phyloP scores from a whole-genome alignment of 768 basidiomycete species.

The Saitozyma podzolica region DNA sequence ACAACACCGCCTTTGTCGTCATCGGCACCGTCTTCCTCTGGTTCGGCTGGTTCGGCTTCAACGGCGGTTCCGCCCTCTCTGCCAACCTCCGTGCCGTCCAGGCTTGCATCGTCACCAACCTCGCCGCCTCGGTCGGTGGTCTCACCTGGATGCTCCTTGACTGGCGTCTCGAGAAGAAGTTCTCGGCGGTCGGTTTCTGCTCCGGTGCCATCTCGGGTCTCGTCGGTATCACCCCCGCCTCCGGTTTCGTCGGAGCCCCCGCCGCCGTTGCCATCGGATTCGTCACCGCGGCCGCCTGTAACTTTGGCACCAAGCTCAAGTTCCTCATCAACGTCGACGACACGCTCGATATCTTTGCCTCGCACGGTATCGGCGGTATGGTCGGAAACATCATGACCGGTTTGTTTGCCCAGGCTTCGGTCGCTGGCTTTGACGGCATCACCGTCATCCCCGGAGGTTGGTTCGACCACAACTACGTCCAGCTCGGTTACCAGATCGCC shows the following conservation, averaged over 20 bases:
- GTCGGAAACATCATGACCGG: slow-evolving; percentile 61
- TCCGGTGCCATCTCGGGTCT: slow-evolving; percentile 80
- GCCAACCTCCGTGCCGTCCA: slow-evolving; percentile 83
- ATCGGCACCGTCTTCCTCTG: slow-evolving; percentile 82
- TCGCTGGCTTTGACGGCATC: slow-evolving; percentile 70
- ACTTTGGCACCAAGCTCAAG: slow-evolving; percentile 80
- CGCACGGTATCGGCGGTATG: slow-evolving; percentile 83
- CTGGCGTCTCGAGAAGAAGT: slow-evolving; percentile 75
- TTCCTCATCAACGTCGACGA: slow-evolving; percentile 71
- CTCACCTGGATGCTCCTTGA: slow-evolving; percentile 76
- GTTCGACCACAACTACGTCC: slow-evolving; percentile 66
- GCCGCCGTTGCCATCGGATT: slow-evolving; percentile 70
- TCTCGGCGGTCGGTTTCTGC: slow-evolving; percentile 89
- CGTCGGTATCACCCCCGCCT: slow-evolving; percentile 86
- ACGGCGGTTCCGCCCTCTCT: slow-evolving; percentile 77
- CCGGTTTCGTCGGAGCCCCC: slow-evolving; percentile 70
- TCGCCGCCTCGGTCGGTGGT: slow-evolving; percentile 73
- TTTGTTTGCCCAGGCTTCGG: slow-evolving; percentile 67
- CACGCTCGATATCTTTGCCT: slow-evolving; percentile 86
- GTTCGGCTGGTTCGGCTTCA: slow-evolving; percentile 86
- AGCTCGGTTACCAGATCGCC: slow-evolving; percentile 71
- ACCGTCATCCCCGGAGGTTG: slow-evolving; percentile 58
- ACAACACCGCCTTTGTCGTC: slow-evolving; percentile 79
- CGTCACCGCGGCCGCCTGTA: slow-evolving; percentile 69
- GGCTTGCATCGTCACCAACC: slow-evolving; percentile 86